A percentile compares a stretch with the other conserved stretches of the same genome.
Conservation (phyloP, 2,329 filamentous ascomycete genomes). For the Lachnellula occidentalis region DNA sequence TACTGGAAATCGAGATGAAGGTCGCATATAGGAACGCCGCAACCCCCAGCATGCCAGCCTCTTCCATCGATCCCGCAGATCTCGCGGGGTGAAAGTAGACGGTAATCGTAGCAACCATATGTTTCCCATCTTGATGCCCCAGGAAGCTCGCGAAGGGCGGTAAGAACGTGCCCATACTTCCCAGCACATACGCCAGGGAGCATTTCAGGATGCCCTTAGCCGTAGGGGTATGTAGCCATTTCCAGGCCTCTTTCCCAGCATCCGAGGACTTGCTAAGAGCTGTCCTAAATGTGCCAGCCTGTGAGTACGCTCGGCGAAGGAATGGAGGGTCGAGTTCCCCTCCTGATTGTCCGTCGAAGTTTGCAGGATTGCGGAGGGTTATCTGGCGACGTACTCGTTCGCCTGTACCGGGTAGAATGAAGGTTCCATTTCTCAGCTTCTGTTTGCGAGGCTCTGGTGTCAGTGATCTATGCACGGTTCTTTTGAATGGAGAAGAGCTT, state of each 20-base stretch:
- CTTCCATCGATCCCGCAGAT: conserved; percentile 82
- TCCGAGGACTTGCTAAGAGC: conserved; percentile 32
- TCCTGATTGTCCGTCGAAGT: conserved; percentile 18
- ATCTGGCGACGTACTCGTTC: conserved; percentile 77
- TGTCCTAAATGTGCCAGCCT: conserved; percentile 29
- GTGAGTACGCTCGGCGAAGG: conserved; percentile 17
- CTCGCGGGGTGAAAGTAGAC: conserved; percentile 93
- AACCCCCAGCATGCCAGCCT: conserved; percentile 71
- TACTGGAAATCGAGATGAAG: conserved; percentile 73
- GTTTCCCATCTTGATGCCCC: conserved; percentile 83
- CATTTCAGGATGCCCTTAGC: conserved; percentile 85
- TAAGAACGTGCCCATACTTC: conserved; percentile 80
- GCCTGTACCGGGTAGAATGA: conserved; percentile 80
- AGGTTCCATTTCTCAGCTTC: conserved; percentile 79
- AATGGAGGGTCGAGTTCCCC: conserved; percentile 11
- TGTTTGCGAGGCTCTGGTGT: conserved; percentile 27
- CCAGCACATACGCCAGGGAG: conserved; percentile 81
- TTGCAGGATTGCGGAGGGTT: conserved; percentile 58
- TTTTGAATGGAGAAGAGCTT: conserved; percentile 8
- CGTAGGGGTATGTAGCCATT: conserved; percentile 64
- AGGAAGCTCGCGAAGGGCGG: conserved; percentile 66
- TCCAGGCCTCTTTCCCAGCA: conserved; percentile 39
- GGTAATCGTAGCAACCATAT: conserved; percentile 87
- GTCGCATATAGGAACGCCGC: conserved; percentile 75
- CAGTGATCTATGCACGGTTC: not conserved